phyloP scores from a whole-genome alignment of 83 land plant genomes.

The Diphasiastrum complanatum region DNA sequence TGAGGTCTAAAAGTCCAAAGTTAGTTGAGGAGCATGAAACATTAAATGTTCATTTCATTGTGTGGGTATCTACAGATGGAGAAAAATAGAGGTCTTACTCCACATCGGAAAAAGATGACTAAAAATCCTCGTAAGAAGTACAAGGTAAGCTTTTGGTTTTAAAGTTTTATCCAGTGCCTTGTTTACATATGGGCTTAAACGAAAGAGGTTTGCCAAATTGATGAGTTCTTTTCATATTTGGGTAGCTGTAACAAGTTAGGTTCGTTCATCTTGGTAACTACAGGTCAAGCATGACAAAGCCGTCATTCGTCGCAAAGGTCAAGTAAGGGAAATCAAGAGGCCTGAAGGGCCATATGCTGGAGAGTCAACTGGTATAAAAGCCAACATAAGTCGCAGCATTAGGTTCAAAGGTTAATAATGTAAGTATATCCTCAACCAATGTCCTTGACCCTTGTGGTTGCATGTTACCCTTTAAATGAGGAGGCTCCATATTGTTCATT shows the following conservation, averaged over 20 bases:
- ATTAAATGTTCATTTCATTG: too few species aligned
- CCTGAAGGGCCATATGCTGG: conserved; percentile 76
- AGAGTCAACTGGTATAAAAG: conserved; percentile 76
- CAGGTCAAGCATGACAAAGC: conserved; percentile 82
- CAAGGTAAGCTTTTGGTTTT: conserved; percentile 47
- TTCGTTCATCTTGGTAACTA: conserved; percentile 7
- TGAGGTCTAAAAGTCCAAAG: too few species aligned
- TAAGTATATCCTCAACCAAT: too few species aligned
- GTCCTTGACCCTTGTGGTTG: too few species aligned
- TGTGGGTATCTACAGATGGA: conserved; percentile 92
- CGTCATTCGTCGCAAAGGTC: conserved; percentile 72
- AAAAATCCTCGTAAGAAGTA: conserved; percentile 97
- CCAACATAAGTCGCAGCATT: conserved; percentile 66
- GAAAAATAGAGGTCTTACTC: conserved; percentile 92
- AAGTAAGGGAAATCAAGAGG: conserved; percentile 64
- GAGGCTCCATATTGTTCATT: too few species aligned
- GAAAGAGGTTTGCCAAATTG: too few species aligned
- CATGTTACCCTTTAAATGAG: too few species aligned
- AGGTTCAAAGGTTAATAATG: conserved; percentile 52
- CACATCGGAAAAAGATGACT: conserved; percentile 63
- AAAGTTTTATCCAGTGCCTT: too few species aligned
- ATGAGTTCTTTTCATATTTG: too few species aligned
- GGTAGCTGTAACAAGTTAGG: too few species aligned
- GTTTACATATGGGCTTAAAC: too few species aligned
- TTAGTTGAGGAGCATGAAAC: too few species aligned